Base-by-base conservation (phyloP, 2,329 filamentous ascomycete species). In the Neocucurbitaria cava region DNA sequence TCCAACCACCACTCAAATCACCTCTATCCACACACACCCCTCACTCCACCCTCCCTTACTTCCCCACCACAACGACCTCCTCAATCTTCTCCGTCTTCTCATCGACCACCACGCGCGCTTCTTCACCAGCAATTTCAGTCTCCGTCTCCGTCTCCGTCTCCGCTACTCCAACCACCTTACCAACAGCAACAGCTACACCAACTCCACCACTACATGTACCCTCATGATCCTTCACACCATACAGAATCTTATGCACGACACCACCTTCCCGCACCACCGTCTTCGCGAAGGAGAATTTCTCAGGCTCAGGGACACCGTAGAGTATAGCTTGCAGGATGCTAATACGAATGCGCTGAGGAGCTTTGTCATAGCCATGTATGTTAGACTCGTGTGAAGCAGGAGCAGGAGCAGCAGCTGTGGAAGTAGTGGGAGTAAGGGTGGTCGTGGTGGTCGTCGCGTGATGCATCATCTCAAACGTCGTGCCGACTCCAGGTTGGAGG, bases 241-340 rank as follows among this genome's bases (percentile, higher is more conserved):
- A 33, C 5, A 54, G 13, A n/a, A 54, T 17, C 11, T 21, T 43
- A 33, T 44, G 38, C 23, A 49, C 10, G 11, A 44, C 13, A 33
- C 40, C 36, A 33, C 51, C 51, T 3, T n/a, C 15, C 17, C 9
- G 23, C 9, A 49, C 24, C 6, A 44, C 5, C 24, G 40, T 46
- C 2, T 11, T 18, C 17, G 11, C 26, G 31, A 33, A 33, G 10
- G 40, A 49, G n/a, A 44, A 54, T 7, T 24, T 28, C 33, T 50
- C 49, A 30, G 56, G 59, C 6, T 62, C 57, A 7, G 55, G 59
- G 9, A 58, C 36, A 0, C 60, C 61, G 38, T 60, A 65, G 6
- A 65, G 24, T 13, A 64, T 15, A 7, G 46, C 53, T 30, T 65
- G 56, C 10, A 65, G n/a, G 21, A 59, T 3, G 26, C 49, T 36